Base-by-base conservation (phyloP, 352 stramenopile genomes). In the Globisporangium canariense region DNA sequence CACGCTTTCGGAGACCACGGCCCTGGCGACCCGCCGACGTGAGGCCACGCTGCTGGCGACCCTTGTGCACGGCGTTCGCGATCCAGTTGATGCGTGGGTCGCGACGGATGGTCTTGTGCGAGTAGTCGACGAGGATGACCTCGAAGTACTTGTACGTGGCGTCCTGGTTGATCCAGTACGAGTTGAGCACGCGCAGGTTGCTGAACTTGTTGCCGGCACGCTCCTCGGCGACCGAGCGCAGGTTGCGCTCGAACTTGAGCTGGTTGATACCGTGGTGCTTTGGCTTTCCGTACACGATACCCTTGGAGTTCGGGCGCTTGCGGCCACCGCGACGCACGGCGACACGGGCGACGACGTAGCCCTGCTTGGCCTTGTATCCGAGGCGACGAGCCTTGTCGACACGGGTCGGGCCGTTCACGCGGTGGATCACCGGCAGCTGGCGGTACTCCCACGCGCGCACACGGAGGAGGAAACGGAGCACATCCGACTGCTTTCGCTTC, bases 121-220 rank as follows among this genome's bases (percentile, higher is more conserved):
- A 90, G 70, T 98, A 96, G 89, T 99, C 98, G 49, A 99, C 96
- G 51, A 99, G 77, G 82, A 99, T 99, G 70, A 99, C 88, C 90
- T 99, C 98, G 71, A 99, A 99, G 86, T 99, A 99, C 87, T 99
- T 99, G 97, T 99, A 99, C 70, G 97, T 99, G 38, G 97, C 97
- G 80, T 99, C 98, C 76, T 99, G 97, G 90, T 99, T 99, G 72
- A 99, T 88, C 98, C 98, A 99, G 93, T 99, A 99, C 65, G 97
- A 99, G 94, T 99, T 99, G 32, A 99, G 89, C 64, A 99, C 98
- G 66, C 98, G 94, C 64, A 99, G 79, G 94, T 99, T 99, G 69
- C 79, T 79, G 78, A 97, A 99, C 79, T 97, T 97, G 78, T 96
- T 95, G 77, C 97, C 98, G 25, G 97, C 96, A 78, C 98, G 98